Evolutionary conservation across 164 flowering plant genomes (phyloP).

Genomic region (Echeveria elegans): DNA sequence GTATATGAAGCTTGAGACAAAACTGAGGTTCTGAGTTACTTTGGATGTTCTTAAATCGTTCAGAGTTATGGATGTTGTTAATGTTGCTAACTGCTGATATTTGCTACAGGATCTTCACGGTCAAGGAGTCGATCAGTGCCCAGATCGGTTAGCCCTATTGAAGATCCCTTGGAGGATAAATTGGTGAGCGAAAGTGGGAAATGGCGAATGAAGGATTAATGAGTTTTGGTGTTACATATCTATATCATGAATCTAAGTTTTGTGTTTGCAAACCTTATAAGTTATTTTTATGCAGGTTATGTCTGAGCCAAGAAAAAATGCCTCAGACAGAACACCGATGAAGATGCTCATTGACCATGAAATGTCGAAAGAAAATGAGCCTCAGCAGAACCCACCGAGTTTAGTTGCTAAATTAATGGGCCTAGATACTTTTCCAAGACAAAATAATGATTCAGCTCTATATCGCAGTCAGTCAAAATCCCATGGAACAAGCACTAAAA

Average conservation of each 20-base stretch:
- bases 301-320: constrained; percentile 37
- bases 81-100: neutral
- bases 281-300: constrained; percentile 33
- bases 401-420: constrained; percentile 97
- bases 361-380: constrained; percentile 68
- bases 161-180: constrained; percentile 45
- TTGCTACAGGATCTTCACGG: constrained; percentile 36
- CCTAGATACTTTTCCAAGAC: constrained; percentile 70
- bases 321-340: constrained; percentile 68
- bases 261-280: neutral
- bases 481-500: constrained; percentile 20
- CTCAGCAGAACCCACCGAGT: constrained; percentile 56
- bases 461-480: constrained; percentile 32
- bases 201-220: neutral
- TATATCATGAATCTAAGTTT: neutral
- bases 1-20: neutral
- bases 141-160: constrained; percentile 29
- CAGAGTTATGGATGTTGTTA: neutral
- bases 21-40: neutral
- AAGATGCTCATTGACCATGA: constrained; percentile 90
- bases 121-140: constrained; percentile 45
- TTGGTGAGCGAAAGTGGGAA: constrained; percentile 23
- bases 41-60: neutral
- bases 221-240: constrained; percentile 8
- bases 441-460: constrained; percentile 26